Evolutionary conservation across 306 rosid species (phyloP), one percentile per base, ranked within the genome.

Genomic region (Oemleria cerasiformis): DNA sequence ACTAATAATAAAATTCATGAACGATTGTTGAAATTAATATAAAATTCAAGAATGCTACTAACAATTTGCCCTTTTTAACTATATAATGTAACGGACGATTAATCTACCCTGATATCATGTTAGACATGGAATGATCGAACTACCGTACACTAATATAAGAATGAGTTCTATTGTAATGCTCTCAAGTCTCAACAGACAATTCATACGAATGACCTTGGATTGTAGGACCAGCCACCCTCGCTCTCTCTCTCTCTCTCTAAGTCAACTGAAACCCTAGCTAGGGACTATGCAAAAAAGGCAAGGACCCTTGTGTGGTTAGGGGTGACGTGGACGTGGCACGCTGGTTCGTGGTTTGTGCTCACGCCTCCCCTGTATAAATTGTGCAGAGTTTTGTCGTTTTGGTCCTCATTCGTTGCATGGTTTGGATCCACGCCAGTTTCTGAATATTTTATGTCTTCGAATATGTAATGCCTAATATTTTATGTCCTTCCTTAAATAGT

Each of bases 381-480:
- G 17, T 55, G 8, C 7, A 2, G 19, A 10, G 5, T 5, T 79
- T 63, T 82, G 88, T 82, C 84, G 21, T 77, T 57, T 77, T 75
- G 43, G 66, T 36, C 75, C 65, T 4, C 49, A 72, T 87, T 80
- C 85, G 68, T 61, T 84, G 88, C 71, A 87, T 79, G 71, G 45
- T 60, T 41, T 71, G 30, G 66, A 44, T 61, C 83, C 81, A 79
- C 72, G 66, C 72, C 85, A 80, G 62, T 30, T 41, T 48, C 65
- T 48, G 44, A 41, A 17, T 74, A 79, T 78, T 66, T 15, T 48
- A 53, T 45, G 68, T n/a, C 23, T 66, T 23, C 6, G n/a, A 14
- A 49, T 19, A 49, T 16, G 14, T 13, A 45, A 10, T 15, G 15
- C 49, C 49, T 45, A 4, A 30, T 30, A n/a, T n/a, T n/a, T n/a